Evolutionary conservation across 768 basidiomycete species (phyloP).

Genomic region (Leucocoprinus sp.): DNA sequence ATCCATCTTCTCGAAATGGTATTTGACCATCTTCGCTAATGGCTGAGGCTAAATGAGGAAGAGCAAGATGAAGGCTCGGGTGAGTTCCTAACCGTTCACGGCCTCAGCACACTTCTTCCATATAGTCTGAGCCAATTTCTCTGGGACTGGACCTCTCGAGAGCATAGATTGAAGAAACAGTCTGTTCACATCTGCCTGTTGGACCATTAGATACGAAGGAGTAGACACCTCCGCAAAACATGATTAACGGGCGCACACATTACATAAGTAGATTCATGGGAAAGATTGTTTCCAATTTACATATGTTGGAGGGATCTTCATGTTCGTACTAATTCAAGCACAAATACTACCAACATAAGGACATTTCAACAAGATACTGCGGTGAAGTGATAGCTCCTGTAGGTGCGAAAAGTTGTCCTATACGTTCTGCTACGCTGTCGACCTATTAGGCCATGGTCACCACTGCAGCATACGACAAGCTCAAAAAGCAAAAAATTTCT

Average conservation of each 20-base stretch:
- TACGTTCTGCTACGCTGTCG: too few species aligned
- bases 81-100: conserved; percentile 47
- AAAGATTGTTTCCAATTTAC: too few species aligned
- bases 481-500: conserved; percentile 1
- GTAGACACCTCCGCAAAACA: not conserved
- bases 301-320: too few species aligned
- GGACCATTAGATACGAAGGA: conserved; percentile 18
- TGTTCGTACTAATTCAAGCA: too few species aligned
- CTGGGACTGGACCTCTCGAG: conserved; percentile 62
- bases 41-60: conserved; percentile 9
- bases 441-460: not conserved
- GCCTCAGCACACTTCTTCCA: conserved; percentile 63
- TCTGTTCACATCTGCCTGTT: conserved; percentile 57
- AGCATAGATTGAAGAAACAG: conserved; percentile 76
- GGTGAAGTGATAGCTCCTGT: too few species aligned
- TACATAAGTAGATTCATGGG: conserved; percentile 6
- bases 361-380: too few species aligned
- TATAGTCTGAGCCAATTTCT: conserved; percentile 51
- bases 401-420: too few species aligned
- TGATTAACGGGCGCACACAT: conserved; percentile 1
- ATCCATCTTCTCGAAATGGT: conserved; percentile 51
- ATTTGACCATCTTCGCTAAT: not conserved
- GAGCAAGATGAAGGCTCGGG: conserved; percentile 1
- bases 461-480: not conserved
- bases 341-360: too few species aligned